Evolutionary conservation across 306 rosid genomes (phyloP), one percentile per base, ranked within the genome.

Genomic region (Trichosanthes truncata): DNA sequence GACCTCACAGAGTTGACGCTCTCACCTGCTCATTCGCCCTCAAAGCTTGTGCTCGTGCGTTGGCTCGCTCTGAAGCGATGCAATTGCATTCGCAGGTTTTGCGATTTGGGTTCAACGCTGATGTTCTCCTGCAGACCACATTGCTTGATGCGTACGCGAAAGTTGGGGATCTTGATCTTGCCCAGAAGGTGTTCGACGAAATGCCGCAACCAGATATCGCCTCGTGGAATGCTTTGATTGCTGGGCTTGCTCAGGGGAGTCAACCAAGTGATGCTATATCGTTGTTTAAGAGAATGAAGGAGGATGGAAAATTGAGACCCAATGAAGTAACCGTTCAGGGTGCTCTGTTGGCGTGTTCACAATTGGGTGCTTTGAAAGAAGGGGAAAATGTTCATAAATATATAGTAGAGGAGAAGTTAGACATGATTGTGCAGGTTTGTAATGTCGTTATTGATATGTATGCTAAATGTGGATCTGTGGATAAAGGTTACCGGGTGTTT

Each of bases 371-470:
- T 68, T n/a, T 84, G 67, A 87, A 82, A 73, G 89, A 81, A 52
- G 98, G 97, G 0, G 87, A 88, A 71, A 81, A 80, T 63, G 46
- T 92, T 78, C 94, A 88, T 69, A 74, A 36, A 20, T 92, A 86
- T 62, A 79, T 92, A 45, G 61, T 82, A 80, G 84, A 85, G 45
- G 89, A 80, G 82, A 86, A 85, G 80, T 80, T 94, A 26, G 94
- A 90, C 68, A 62, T 14, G 78, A 79, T 82, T 78, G 96, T 88
- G 65, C 86, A 88, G 57, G 98, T 94, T 81, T 92, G 97, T 83
- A 92, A 94, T 80, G 96, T 95, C 0, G 87, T 94, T 71, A 87
- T 94, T 82, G 98, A 94, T 82, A 94, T 90, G 96, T 89, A 88
- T 79, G 91, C 85, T 0, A 94, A 94, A 85, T 94, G 98, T 18